Evolutionary conservation across 805 yeast species (phyloP), one percentile per base, ranked within the genome.

Genomic region (Ogataea parapolymorpha): DNA sequence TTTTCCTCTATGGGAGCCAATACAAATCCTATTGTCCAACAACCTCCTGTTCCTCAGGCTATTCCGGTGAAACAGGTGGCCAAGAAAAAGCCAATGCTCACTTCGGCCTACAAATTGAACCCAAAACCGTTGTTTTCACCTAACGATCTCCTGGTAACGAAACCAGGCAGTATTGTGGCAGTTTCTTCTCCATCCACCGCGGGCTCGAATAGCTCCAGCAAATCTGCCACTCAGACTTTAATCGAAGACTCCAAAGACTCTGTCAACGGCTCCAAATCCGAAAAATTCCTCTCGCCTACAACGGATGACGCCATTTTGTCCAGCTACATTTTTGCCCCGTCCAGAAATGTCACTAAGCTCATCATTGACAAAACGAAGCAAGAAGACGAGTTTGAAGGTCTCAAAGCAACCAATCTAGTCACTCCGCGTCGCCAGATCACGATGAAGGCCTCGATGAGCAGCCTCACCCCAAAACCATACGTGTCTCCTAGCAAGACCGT

Each of bases 241-340:
- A 36, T 50, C 27, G 53, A 46, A n/a, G 51, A 42, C 23, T 29
- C 54, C 10, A 36, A 41, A 27, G 53, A 38, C n/a, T 38, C 42
- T 10, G 24, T 37, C 14, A 47, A 31, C 28, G 35, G 30, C n/a
- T 23, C 46, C 7, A 44, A 37, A 17, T 25, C 35, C 31, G 39
- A 41, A 4, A 60, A 57, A 23, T 41, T 76, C 16, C 67, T 75
- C 55, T 68, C 68, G 42, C 53, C 71, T 20, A 61, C 67, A 20
- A 77, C 86, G 4, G 90, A 85, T 58, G 72, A 74, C 39, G 83
- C 86, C 4, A 82, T 86, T 45, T 61, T 84, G 45, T 68, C 82
- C 2, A 77, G 87, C n/a, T 83, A 78, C 30, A 77, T 85, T 4
- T 85, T 85, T 58, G 75, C 82, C 3, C 87, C 87, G 25, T 72